A percentile compares a stretch with the other conserved stretches of the same genome.
phyloP scores from a whole-genome alignment of 2,329 filamentous ascomycete species.

The Aspergillus pseudonomiae region DNA sequence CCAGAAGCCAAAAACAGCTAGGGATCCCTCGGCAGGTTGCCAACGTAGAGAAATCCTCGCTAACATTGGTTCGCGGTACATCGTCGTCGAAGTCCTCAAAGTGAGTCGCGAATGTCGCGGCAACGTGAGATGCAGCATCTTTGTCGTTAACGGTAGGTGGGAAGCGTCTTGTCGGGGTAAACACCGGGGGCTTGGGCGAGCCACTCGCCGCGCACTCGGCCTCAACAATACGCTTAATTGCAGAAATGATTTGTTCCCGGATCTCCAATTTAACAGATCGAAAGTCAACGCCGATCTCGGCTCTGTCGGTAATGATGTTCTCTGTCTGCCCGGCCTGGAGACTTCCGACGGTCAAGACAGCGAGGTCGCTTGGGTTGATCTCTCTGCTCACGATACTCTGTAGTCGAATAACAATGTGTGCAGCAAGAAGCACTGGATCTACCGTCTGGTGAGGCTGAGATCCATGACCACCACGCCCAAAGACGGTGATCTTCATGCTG shows the following conservation, averaged over 20 bases:
- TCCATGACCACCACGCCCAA: constrained; percentile 62
- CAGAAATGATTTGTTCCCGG: constrained; percentile 51
- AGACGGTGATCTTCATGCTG: constrained; percentile 56
- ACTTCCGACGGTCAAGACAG: constrained; percentile 61
- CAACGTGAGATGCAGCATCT: constrained; percentile 46
- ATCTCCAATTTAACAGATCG: constrained; percentile 51
- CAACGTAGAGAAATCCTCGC: constrained; percentile 63
- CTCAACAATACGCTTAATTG: constrained; percentile 58
- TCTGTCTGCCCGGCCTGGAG: constrained; percentile 63
- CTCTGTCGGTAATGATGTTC: constrained; percentile 62
- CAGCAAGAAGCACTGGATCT: constrained; percentile 62
- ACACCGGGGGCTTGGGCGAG: constrained; percentile 50
- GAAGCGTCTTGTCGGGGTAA: constrained; percentile 54
- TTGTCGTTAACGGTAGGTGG: constrained; percentile 59
- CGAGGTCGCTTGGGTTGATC: constrained; percentile 55
- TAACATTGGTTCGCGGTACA: constrained; percentile 39
- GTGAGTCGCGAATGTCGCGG: constrained; percentile 49
- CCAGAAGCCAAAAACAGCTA: constrained; percentile 60
- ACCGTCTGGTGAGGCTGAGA: constrained; percentile 59
- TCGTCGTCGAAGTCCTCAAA: constrained; percentile 47
- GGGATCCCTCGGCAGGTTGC: constrained; percentile 55
- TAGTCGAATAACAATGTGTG: constrained; percentile 58
- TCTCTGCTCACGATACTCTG: constrained; percentile 63
- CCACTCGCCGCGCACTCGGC: constrained; percentile 58
- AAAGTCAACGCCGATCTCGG: constrained; percentile 59